Evolutionary conservation across 345 rosid species (phyloP).

Genomic region (Salix caprea): DNA sequence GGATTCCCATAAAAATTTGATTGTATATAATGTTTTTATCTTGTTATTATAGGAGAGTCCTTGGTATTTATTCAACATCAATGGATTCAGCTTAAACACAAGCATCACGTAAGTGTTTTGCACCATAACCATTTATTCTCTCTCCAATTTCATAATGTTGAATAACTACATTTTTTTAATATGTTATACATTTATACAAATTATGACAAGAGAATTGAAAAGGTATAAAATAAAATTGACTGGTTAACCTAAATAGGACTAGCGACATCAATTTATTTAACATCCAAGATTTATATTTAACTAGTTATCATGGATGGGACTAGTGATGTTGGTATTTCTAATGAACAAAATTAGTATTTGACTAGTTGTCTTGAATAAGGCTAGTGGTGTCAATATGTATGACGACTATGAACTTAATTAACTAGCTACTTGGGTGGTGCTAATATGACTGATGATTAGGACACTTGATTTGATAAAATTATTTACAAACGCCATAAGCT

Average conservation of each 20-base stretch:
- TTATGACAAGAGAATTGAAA: not conserved
- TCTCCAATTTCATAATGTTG: accelerated
- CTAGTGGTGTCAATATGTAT: accelerated
- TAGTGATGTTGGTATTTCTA: no score
- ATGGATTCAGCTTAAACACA: accelerated
- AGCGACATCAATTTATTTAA: accelerated
- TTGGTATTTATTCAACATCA: accelerated
- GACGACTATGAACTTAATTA: no score
- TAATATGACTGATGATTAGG: no score
- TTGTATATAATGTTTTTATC: not conserved
- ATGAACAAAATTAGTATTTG: no score
- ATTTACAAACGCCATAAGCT: not conserved
- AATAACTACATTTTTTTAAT: not conserved
- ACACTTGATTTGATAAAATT: not conserved
- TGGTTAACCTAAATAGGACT: accelerated
- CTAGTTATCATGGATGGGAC: no score
- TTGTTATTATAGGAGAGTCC: accelerated
- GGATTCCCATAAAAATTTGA: not conserved
- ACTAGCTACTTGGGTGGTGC: accelerated
- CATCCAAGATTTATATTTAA: no score
- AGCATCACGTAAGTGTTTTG: accelerated
- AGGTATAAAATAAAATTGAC: not conserved
- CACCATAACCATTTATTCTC: accelerated
- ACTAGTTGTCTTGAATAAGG: no score
- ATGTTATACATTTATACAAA: not conserved